phyloP scores from a whole-genome alignment of 1,284 basidiomycete genomes.

The Grifola frondosa region DNA sequence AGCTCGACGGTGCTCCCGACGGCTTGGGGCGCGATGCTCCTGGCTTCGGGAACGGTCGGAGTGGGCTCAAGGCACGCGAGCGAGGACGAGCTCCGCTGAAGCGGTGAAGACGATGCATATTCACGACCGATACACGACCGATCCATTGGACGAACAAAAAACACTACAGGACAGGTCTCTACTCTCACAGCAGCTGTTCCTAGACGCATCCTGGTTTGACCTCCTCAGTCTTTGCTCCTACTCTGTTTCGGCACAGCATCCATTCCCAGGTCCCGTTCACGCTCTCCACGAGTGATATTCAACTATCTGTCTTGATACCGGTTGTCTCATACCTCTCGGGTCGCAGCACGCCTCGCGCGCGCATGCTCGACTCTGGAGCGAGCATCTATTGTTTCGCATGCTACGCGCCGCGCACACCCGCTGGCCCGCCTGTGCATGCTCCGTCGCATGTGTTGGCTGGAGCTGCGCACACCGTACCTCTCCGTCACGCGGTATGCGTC shows the following conservation, averaged over 20 bases:
- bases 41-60: slow-evolving; percentile 29
- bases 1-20: slow-evolving; percentile 23
- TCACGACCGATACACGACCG: slow-evolving; percentile 14
- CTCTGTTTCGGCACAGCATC: slow-evolving; percentile 7
- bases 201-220: slow-evolving; percentile 17
- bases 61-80: slow-evolving; percentile 29
- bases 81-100: slow-evolving; percentile 11
- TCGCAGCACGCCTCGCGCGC: too few species aligned
- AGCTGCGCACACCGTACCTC: slow-evolving; percentile 71
- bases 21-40: slow-evolving; percentile 19
- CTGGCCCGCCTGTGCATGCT: slow-evolving; percentile 86
- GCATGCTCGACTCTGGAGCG: too few species aligned
- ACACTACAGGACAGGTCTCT: slow-evolving; percentile 13
- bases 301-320: slow-evolving; percentile 18
- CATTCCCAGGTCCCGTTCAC: slow-evolving; percentile 9
- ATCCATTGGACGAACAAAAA: slow-evolving; percentile 20
- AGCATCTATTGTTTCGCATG: too few species aligned
- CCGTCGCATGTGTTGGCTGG: slow-evolving; percentile 75
- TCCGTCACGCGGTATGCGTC: slow-evolving; percentile 60
- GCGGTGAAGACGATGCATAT: slow-evolving; percentile 7
- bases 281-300: slow-evolving; percentile 16
- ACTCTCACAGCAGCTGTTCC: slow-evolving; percentile 6
- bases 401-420: slow-evolving; percentile 77
- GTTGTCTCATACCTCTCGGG: too few species aligned
- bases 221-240: slow-evolving; percentile 13